Evolutionary conservation across 2,329 filamentous ascomycete species (phyloP), one percentile per base, ranked within the genome.

Genomic region (Chrysoporthe puriensis): DNA sequence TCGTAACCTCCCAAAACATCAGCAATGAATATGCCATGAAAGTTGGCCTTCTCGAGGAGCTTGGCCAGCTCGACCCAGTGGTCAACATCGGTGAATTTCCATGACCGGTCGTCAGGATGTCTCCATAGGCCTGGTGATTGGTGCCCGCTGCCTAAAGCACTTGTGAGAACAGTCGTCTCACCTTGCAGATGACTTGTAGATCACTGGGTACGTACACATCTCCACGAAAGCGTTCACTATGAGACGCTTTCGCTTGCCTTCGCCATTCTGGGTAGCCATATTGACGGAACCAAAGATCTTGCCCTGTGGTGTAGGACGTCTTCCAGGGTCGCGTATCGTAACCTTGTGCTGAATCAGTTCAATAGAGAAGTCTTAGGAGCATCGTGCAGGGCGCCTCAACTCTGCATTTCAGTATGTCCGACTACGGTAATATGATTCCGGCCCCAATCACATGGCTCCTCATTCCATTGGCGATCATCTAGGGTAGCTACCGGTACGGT

Each of bases 1-100:
- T 92, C 89, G 73, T 91, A 91, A 6, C 87, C 87, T 71, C 73
- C 84, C 1, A 91, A 81, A 0, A 90, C 87, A 73, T 91, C 88
- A 0, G 88, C 88, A 63, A 91, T 88, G 76, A 90, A 90, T 46
- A 90, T 88, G 13, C 86, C 87, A 64, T 90, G 87, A 71, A 90
- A 89, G 64, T 89, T 88, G 42, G 85, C 88, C 0, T 82, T 79
- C 70, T 90, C 88, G 0, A 90, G 82, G 0, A 87, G 77, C 69
- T 88, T 81, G 0, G 88, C 88, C 0, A 91, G 77, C 62, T 86
- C 81, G 0, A 85, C 82, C 88, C 88, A 91, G 69, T 90, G 85
- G 6, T 85, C 78, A 44, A 89, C 78, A 36, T 85, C 81, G 69
- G 87, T 87, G 76, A 91, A 91, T 21, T 85, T 77, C 71, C 83